Evolutionary conservation across 2,329 filamentous ascomycete genomes (phyloP), one percentile per base, ranked within the genome.

Genomic region (Fusarium dimerum): DNA sequence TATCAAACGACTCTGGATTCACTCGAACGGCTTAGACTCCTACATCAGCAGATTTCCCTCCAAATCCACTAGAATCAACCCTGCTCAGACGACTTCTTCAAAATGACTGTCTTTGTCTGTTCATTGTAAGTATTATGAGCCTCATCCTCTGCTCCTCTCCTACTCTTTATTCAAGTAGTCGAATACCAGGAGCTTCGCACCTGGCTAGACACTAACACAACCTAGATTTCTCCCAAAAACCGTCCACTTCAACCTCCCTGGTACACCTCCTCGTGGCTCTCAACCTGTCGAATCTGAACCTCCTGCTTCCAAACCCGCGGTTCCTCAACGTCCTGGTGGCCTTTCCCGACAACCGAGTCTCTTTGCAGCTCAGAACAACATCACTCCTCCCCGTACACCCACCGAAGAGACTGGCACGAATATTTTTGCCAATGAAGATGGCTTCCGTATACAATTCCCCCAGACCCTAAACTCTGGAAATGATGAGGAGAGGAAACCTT

Each of bases 191-290:
- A 41, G 47, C 50, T 48, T 44, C 36, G 17, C 55, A 46, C 32
- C 43, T 42, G 50, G 48, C 44, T 44, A 46, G 52, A 30, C 12
- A 46, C 56, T 60, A 52, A 65, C 45, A 42, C 47, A 38, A 55
- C 40, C 43, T 68, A 96, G 92, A 51, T 96, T 96, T 69, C 83
- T 97, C 36, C 93, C 93, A 34, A 92, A 96, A 71, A 97, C 93
- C 40, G 80, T 96, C 66, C 87, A 96, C 71, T 97, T 97, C 71
- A 86, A 87, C 62, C 79, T 89, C 51, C 83, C 84, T 11, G 78
- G 79, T 39, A 79, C 78, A 32, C 76, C 77, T 47, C 73, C 71
- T 52, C 74, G 68, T 56, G 67, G 67, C 54, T 69, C 64, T 47
- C 59, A 54, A 5, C 66, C 57, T 43, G 59, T 52, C 68, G 62